Base-by-base conservation (phyloP, 768 basidiomycete genomes). In the Suillus paluster region DNA sequence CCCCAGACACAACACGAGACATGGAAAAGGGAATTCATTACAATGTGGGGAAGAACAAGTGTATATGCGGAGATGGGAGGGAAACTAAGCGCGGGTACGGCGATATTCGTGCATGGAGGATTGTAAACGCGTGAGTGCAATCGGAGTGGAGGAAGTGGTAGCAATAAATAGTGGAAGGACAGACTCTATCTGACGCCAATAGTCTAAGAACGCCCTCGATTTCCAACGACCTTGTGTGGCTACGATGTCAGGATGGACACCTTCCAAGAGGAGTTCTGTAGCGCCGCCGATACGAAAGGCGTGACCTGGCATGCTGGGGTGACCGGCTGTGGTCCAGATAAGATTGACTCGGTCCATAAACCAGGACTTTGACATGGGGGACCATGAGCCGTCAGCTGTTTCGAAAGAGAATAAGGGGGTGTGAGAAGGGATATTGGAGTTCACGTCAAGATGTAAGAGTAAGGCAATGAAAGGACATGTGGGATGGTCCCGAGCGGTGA, bases 181-280 rank as follows among this genome's bases (percentile, higher is more conserved):
- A 5, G 57, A 59, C 25, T 72, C 69, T 19, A 72, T 67, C 1
- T 53, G 46, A 15, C 70, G 38, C 75, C 74, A 77, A 44, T 74
- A 77, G 0, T 61, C 25, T 1, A 77, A 57, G 36, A 78, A 77
- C 1, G 39, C 46, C 0, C 70, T 56, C 0, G 75, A 77, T 0
- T 71, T 70, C 77, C 77, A 79, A 6, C 70, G 66, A 0, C 76
- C 76, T 17, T 66, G 63, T 2, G 60, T 54, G 0, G 70, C 66
- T 2, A 79, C 75, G 0, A 78, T 58, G 14, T 75, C 71, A 0
- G 75, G 75, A 2, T 66, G 63, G 7, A 75, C 72, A 12, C 78
- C 78, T 0, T 63, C 48, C 0, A 74, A 63, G 8, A 79, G 72
- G 2, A 78, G 66, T 45, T 72, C 66, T 0, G 74, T 71, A 2